These are phyloP conservation scores for Yarrowia porcina DNA, from an alignment of 805 yeast species.

Conservation along the genomic window DNA sequence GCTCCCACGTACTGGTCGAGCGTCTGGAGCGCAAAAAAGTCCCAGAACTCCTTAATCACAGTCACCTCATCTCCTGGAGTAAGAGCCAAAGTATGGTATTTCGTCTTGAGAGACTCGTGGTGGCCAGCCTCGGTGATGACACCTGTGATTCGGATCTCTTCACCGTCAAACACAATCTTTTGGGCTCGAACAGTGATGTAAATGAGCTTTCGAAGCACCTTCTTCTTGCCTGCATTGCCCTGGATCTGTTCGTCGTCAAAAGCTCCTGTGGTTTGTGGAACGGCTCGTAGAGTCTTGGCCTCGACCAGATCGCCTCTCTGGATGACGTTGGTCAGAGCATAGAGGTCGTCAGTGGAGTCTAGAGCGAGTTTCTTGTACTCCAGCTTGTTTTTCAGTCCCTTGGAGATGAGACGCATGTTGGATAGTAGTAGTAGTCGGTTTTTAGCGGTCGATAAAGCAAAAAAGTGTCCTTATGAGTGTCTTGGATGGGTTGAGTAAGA, in stretches of 20 bases:
- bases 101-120: constrained; percentile 10
- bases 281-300: constrained; percentile 22
- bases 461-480: neutral
- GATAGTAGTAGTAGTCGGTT: neutral
- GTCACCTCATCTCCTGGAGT: constrained; percentile 23
- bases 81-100: constrained; percentile 19
- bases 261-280: constrained; percentile 20
- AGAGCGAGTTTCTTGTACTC: constrained; percentile 17
- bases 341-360: constrained; percentile 23
- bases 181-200: neutral
- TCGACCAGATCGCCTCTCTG: constrained; percentile 18
- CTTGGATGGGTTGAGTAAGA: neutral
- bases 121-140: constrained; percentile 20
- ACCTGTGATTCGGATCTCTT: constrained; percentile 23
- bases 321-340: constrained; percentile 17
- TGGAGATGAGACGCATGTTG: constrained; percentile 20
- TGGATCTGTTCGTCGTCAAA: constrained; percentile 16
- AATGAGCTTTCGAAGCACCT: constrained; percentile 12
- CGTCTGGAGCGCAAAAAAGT: constrained; percentile 18
- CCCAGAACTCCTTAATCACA: constrained; percentile 15
- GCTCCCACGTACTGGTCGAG: constrained; percentile 12
- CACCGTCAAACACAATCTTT: constrained; percentile 23
- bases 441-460: neutral
- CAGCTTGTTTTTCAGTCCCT: constrained; percentile 22
- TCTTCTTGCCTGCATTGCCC: constrained; percentile 19